Percentiles rank a stretch among this genome's conserved stretches.
phyloP scores from a whole-genome alignment of 1,284 basidiomycete genomes.

The Cryptococcus sp. region DNA sequence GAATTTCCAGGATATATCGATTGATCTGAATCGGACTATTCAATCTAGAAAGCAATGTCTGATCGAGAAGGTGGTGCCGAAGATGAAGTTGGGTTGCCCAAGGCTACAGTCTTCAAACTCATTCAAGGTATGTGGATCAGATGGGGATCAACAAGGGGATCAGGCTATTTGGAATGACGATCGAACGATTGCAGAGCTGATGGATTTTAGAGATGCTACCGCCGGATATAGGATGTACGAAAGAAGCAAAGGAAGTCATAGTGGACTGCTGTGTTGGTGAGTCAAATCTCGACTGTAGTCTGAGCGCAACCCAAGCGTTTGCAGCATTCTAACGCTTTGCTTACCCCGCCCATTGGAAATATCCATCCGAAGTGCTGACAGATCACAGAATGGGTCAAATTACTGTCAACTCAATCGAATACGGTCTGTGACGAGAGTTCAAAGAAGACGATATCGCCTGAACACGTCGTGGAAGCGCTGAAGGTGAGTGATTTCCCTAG shows the following conservation, averaged over 20 bases:
- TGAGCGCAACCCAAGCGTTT: neutral
- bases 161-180: neutral
- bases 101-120: conserved; percentile 96
- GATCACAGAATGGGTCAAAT: conserved; percentile 87
- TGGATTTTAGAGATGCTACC: conserved; percentile 73
- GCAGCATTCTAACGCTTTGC: neutral
- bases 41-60: conserved; percentile 24
- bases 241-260: conserved; percentile 92
- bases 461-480: conserved; percentile 89
- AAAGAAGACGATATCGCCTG: conserved; percentile 99
- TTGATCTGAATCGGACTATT: too few species aligned
- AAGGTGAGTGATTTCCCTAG: conserved; percentile 56
- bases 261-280: conserved; percentile 98
- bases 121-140: conserved; percentile 64
- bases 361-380: neutral
- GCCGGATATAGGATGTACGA: conserved; percentile 81
- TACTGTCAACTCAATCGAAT: conserved; percentile 96
- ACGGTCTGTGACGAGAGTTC: conserved; percentile 96
- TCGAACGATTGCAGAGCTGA: neutral
- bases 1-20: too few species aligned
- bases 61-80: conserved; percentile 53
- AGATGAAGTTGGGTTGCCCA: conserved; percentile 90
- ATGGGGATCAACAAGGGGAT: neutral
- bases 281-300: conserved; percentile 11
- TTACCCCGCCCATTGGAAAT: neutral